Conservation (phyloP, 2,329 filamentous ascomycete genomes). For the Corinectria fuckeliana region DNA sequence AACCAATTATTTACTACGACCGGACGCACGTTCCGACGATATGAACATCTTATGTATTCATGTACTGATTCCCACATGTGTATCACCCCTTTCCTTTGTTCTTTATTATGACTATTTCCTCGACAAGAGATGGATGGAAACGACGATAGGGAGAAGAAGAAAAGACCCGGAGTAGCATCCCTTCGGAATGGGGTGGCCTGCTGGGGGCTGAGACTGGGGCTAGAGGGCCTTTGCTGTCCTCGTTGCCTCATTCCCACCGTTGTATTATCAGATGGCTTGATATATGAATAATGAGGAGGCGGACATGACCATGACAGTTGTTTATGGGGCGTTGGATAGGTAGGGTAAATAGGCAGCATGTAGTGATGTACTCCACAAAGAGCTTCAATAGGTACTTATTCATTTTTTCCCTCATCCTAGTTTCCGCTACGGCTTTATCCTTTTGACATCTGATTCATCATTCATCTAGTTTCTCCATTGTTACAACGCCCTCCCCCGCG, state of each 20-base stretch:
- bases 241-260: not conserved
- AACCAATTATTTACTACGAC: constrained; percentile 27
- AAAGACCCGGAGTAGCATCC: not conserved
- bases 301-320: constrained; percentile 15
- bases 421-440: not conserved
- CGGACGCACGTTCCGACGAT: constrained; percentile 24
- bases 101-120: constrained; percentile 18
- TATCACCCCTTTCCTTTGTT: constrained; percentile 1
- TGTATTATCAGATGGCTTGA: constrained; percentile 29
- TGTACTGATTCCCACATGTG: constrained; percentile 24
- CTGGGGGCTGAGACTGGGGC: not conserved
- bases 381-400: constrained; percentile 4
- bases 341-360: constrained; percentile 15
- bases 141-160: not conserved
- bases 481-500: not conserved
- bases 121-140: not conserved
- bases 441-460: constrained; percentile 2
- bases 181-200: not conserved
- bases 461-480: not conserved
- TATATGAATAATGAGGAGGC: constrained; percentile 28
- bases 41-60: constrained; percentile 37
- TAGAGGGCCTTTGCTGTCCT: not conserved
- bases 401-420: not conserved
- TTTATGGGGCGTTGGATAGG: constrained; percentile 14
- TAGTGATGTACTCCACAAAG: not conserved